Conservation (phyloP, 768 basidiomycete genomes). For the Ramaria sp. region DNA sequence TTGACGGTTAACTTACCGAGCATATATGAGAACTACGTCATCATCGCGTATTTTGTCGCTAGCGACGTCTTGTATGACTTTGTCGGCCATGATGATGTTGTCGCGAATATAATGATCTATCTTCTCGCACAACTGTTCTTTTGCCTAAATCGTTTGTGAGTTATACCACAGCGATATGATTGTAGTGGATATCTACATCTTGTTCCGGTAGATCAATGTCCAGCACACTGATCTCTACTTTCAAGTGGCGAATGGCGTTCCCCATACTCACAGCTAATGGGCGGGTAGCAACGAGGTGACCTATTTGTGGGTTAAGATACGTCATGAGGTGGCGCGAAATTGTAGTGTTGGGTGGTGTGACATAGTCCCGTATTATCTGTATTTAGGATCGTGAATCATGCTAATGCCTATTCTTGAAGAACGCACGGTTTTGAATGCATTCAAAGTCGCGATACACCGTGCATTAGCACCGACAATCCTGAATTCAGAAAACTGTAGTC, state of each 20-base stretch:
- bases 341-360: slow-evolving; percentile 76
- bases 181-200: slow-evolving; percentile 44
- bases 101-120: slow-evolving; percentile 94
- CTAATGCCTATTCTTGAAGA: slow-evolving; percentile 7
- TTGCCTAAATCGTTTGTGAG: slow-evolving; percentile 53
- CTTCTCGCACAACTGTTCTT: slow-evolving; percentile 67
- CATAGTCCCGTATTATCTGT: slow-evolving; percentile 86
- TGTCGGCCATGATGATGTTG: slow-evolving; percentile 84
- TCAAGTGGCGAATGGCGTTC: slow-evolving; percentile 87
- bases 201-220: slow-evolving; percentile 93
- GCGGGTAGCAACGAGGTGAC: slow-evolving; percentile 75
- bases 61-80: slow-evolving; percentile 84
- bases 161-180: background rate
- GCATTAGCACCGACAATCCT: slow-evolving; percentile 93
- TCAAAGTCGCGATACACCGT: slow-evolving; percentile 84
- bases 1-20: slow-evolving; percentile 43
- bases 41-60: slow-evolving; percentile 91
- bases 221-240: slow-evolving; percentile 86
- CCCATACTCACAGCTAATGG: slow-evolving; percentile 93
- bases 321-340: slow-evolving; percentile 88
- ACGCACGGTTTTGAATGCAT: slow-evolving; percentile 82
- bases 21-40: slow-evolving; percentile 88
- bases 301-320: slow-evolving; percentile 87
- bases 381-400: slow-evolving; percentile 11
- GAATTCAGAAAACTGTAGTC: slow-evolving; percentile 85